These are phyloP conservation scores for Cornus kousa DNA, from an alignment of 148 eudicot species.

Conservation along the genomic window DNA sequence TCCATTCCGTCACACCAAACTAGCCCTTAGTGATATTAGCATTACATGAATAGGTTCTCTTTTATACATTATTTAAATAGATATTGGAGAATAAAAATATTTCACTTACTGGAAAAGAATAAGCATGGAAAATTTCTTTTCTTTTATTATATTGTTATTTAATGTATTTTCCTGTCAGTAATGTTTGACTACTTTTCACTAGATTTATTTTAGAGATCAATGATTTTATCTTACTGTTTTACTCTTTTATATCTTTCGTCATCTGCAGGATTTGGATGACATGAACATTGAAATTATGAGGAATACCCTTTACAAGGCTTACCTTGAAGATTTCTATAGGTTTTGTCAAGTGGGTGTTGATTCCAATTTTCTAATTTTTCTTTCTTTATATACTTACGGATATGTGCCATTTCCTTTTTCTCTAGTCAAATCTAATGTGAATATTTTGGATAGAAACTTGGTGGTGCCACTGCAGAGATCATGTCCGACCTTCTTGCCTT, in stretches of 20 bases:
- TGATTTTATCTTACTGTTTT: background rate
- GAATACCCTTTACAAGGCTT: constrained; percentile 96
- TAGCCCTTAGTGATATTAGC: background rate
- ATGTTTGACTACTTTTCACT: background rate
- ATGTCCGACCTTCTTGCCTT: constrained; percentile 98
- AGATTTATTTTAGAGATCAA: background rate
- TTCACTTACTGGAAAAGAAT: too few relatives aligned
- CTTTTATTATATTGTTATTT: background rate
- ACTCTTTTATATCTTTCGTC: background rate
- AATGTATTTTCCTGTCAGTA: background rate
- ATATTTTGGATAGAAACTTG: constrained; percentile 65
- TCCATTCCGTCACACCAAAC: too few relatives aligned
- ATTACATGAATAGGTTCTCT: background rate
- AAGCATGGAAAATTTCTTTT: too few relatives aligned
- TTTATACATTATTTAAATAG: too few relatives aligned
- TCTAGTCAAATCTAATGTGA: constrained; percentile 17
- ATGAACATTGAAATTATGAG: constrained; percentile 99
- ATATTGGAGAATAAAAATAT: too few relatives aligned
- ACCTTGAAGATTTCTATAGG: constrained; percentile 93
- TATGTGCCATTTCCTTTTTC: background rate
- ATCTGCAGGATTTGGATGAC: constrained; percentile 88
- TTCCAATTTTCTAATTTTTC: background rate
- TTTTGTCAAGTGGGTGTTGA: constrained; percentile 74
- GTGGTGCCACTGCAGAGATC: constrained; percentile 97
- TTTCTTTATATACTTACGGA: background rate